Conservation (phyloP, 2,329 filamentous ascomycete species). For the Aspergillus neoniger region DNA sequence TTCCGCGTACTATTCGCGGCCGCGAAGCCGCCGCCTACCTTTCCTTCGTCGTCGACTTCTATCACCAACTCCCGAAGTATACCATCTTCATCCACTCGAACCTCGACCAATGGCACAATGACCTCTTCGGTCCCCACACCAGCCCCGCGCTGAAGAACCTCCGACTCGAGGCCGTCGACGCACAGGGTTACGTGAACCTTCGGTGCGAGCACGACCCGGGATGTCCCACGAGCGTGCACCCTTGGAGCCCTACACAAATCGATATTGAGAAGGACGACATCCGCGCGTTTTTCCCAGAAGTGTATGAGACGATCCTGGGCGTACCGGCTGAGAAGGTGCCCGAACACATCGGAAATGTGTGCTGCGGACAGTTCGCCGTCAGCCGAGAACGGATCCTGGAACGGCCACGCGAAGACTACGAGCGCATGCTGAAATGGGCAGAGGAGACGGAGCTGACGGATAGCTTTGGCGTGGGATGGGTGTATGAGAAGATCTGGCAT, state of each 20-base stretch:
- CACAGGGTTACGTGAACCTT: constrained; percentile 44
- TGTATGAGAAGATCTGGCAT: constrained; percentile 38
- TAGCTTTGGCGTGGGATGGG: constrained; percentile 33
- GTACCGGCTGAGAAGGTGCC: constrained; percentile 27
- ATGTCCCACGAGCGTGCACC: constrained; percentile 43
- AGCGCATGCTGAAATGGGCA: constrained; percentile 37
- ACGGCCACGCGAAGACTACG: constrained; percentile 32
- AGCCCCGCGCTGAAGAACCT: constrained; percentile 32
- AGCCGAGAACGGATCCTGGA: constrained; percentile 32
- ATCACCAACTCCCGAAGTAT: constrained; percentile 60
- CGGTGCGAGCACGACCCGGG: constrained; percentile 40
- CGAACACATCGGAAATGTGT: constrained; percentile 32
- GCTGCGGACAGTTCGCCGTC: constrained; percentile 40
- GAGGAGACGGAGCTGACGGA: constrained; percentile 32
- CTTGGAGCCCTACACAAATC: constrained; percentile 24
- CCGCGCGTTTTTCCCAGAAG: constrained; percentile 29
- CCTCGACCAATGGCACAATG: constrained; percentile 60
- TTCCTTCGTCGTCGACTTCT: constrained; percentile 63
- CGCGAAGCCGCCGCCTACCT: constrained; percentile 66
- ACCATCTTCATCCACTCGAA: constrained; percentile 64
- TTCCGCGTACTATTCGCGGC: constrained; percentile 46
- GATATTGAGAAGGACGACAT: constrained; percentile 29
- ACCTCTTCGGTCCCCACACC: constrained; percentile 43
- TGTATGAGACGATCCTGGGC: constrained; percentile 29
- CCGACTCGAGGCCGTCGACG: constrained; percentile 39